Conservation (phyloP, 257 asterid genomes). For the Solanum ossicruentum region DNA sequence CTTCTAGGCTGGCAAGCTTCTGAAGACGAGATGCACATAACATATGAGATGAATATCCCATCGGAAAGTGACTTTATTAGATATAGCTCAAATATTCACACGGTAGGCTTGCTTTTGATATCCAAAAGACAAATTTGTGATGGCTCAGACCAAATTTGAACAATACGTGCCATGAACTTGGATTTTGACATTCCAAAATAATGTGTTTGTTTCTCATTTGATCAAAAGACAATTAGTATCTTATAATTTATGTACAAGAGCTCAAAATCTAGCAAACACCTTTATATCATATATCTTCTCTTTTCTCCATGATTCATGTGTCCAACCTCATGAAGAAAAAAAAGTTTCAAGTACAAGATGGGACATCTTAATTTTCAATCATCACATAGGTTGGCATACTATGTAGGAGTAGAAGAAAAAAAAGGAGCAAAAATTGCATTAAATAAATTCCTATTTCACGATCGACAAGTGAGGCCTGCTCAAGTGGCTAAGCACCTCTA, state of each 20-base stretch:
- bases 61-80: not conserved
- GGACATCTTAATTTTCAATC: not conserved
- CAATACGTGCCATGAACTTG: not conserved
- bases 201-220: no score
- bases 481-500: not conserved
- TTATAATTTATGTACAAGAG: not conserved
- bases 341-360: not conserved
- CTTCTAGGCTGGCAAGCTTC: no score
- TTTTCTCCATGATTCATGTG: not conserved
- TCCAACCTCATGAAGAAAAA: not conserved
- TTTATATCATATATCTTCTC: not conserved
- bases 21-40: no score
- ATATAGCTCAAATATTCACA: not conserved
- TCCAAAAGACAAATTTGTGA: not conserved
- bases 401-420: not conserved
- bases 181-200: not conserved
- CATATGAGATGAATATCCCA: no score
- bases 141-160: not conserved
- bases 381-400: not conserved
- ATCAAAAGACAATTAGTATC: not conserved
- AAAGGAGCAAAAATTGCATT: not conserved
- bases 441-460: not conserved
- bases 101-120: not conserved
- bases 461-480: not conserved
- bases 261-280: not conserved